These are phyloP conservation scores for Tremella yokohamensis DNA, from an alignment of 768 basidiomycete genomes.

Conservation along the genomic window DNA sequence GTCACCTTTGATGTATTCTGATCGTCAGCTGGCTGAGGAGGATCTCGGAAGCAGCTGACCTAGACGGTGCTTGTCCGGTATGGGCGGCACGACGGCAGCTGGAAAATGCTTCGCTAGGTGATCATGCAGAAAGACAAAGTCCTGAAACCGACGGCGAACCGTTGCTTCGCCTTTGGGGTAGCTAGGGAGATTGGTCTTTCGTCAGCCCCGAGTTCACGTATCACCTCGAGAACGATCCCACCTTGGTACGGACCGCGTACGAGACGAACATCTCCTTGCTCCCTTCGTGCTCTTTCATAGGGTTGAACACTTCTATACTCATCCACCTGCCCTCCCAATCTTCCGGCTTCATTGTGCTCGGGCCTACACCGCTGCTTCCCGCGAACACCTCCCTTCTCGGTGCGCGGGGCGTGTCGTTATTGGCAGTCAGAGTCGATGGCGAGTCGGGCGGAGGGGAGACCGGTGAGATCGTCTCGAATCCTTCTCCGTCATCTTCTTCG, in stretches of 20 bases:
- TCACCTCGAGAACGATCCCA: conserved; percentile 50
- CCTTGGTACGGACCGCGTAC: conserved; percentile 84
- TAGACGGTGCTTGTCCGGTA: conserved; percentile 93
- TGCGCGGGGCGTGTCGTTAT: conserved; percentile 9
- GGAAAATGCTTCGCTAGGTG: conserved; percentile 87
- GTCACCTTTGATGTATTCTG: conserved; percentile 97
- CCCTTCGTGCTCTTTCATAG: conserved; percentile 91
- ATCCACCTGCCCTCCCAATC: conserved; percentile 49
- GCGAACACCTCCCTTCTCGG: background rate
- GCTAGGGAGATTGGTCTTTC: conserved; percentile 81
- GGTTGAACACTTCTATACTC: conserved; percentile 67
- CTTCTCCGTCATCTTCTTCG: conserved; percentile 33
- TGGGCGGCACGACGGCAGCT: conserved; percentile 93
- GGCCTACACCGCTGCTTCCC: no score
- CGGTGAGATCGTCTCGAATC: conserved; percentile 41
- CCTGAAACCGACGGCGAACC: conserved; percentile 81
- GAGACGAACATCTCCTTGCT: conserved; percentile 97
- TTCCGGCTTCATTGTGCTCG: conserved; percentile 10
- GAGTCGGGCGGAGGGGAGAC: conserved; percentile 12
- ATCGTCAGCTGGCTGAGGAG: background rate
- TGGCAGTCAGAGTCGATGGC: conserved; percentile 16
- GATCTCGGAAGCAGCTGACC: conserved; percentile 58
- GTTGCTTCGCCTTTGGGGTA: conserved; percentile 62
- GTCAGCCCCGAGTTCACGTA: background rate
- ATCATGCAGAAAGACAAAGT: conserved; percentile 90